Evolutionary conservation across 2,329 filamentous ascomycete genomes (phyloP), one percentile per base, ranked within the genome.

Genomic region (Scopulariopsis brevicaulis): DNA sequence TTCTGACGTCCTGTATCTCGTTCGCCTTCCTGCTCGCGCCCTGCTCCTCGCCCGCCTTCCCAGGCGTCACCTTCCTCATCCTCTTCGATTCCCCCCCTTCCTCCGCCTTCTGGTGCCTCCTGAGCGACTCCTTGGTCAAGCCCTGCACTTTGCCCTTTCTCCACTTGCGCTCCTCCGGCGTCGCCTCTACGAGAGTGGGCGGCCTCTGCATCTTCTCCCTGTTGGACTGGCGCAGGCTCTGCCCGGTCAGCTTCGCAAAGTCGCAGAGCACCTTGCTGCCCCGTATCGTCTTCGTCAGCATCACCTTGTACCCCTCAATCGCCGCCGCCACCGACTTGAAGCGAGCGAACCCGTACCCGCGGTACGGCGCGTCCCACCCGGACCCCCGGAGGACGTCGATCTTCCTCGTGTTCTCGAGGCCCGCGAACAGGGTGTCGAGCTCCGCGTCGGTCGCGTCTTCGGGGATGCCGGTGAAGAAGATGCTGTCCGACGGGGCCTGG

Each of bases 381-480:
- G 28, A 32, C 4, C 28, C 28, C 4, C 28, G 28, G 28, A 32
- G 28, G 28, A 32, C 28, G 28, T 32, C 28, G 28, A 32, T 32
- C 72, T 96, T 90, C 64, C 94, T 87, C 56, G 90, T 87, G 58
- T 96, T 86, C 60, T 91, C 84, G 54, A 96, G 84, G 65, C 92
- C 88, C 57, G 79, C 76, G 79, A 96, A 93, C 28, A 95, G 72
- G 57, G 84, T 78, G 72, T 92, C 91, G 57, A 96, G 77, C 66
- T 96, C 90, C 57, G 82, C 81, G 67, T 96, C 90, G 10, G 87
- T 88, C 75, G 92, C 87, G 73, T 95, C 88, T 68, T 88, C 94
- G 12, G 89, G 85, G 72, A 96, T 83, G 75, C 94, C 94, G 63
- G 90, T 90, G 64, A 96, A 82, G 75, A 87, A 96, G 37, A 96